Percentiles rank a stretch among this genome's conserved stretches.
These are phyloP conservation scores for Oryza brachyantha DNA, from an alignment of 176 grass and related monocot genomes.

Conservation along the genomic window DNA sequence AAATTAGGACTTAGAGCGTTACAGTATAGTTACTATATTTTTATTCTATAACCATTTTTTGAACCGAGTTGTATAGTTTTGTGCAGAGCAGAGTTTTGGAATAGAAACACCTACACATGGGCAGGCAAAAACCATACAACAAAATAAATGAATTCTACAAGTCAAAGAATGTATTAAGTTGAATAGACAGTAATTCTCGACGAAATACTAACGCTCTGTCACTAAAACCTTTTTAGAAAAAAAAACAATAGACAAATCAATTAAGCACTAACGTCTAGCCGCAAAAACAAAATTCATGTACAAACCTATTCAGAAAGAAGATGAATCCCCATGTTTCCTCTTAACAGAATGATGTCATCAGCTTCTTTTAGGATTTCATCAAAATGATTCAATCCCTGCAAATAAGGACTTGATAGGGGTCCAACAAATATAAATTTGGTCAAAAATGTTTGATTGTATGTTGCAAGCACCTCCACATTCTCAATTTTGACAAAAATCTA, in stretches of 20 bases:
- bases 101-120: constrained; percentile 78
- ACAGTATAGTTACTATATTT: no score
- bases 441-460: background rate
- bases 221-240: no score
- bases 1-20: no score
- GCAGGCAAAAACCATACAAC: no score
- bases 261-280: background rate
- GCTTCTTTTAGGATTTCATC: constrained; percentile 93
- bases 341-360: constrained; percentile 95
- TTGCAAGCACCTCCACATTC: constrained; percentile 79
- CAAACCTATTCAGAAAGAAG: constrained; percentile 94
- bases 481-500: constrained; percentile 99
- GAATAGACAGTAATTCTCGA: background rate
- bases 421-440: background rate
- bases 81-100: constrained; percentile 94
- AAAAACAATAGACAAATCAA: no score
- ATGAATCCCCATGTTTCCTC: constrained; percentile 94
- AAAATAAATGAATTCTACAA: constrained; percentile 7
- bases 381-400: constrained; percentile 95
- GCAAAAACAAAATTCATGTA: background rate
- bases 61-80: no score
- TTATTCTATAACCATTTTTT: no score
- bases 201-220: background rate
- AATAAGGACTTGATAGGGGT: constrained; percentile 17
- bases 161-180: background rate